These are phyloP conservation scores for Picochlorum sp. DNA, from an alignment of 139 green algal species.

Conservation along the genomic window DNA sequence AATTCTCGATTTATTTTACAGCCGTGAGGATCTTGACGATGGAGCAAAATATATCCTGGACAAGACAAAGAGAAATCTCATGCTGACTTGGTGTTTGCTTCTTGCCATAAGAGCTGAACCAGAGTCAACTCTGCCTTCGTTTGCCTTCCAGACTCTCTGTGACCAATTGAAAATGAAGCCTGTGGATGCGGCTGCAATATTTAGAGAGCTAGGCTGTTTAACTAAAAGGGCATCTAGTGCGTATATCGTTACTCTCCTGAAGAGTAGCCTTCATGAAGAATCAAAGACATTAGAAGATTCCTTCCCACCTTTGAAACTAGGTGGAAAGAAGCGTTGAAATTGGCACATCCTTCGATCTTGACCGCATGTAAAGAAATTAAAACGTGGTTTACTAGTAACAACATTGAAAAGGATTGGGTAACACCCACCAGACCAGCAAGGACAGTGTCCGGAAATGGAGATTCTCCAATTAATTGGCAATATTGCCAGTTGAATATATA, in stretches of 20 bases:
- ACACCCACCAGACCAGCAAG: too few species aligned
- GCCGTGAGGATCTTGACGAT: neutral
- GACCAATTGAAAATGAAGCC: constrained; percentile 17
- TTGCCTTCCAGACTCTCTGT: constrained; percentile 3
- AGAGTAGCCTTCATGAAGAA: constrained; percentile 15
- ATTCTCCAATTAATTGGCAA: too few species aligned
- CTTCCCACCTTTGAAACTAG: constrained; percentile 22
- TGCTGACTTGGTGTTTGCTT: constrained; percentile 17
- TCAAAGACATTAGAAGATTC: constrained; percentile 13
- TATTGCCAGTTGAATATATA: too few species aligned
- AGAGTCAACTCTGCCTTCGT: constrained; percentile 1
- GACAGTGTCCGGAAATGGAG: too few species aligned
- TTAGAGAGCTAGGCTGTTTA: constrained; percentile 21
- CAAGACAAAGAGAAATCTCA: constrained; percentile 16
- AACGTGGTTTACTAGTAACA: too few species aligned
- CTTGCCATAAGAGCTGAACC: constrained; percentile 16
- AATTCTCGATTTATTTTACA: constrained; percentile 29
- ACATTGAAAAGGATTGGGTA: too few species aligned
- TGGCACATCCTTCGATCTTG: too few species aligned
- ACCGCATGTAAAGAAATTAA: too few species aligned
- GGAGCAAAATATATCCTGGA: constrained; percentile 9
- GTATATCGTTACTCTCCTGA: neutral
- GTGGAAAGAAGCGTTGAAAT: constrained; percentile 11
- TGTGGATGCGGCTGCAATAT: constrained; percentile 4
- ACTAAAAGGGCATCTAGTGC: neutral